Base-by-base conservation (phyloP, 352 stramenopile genomes). In the Pythium biforme region DNA sequence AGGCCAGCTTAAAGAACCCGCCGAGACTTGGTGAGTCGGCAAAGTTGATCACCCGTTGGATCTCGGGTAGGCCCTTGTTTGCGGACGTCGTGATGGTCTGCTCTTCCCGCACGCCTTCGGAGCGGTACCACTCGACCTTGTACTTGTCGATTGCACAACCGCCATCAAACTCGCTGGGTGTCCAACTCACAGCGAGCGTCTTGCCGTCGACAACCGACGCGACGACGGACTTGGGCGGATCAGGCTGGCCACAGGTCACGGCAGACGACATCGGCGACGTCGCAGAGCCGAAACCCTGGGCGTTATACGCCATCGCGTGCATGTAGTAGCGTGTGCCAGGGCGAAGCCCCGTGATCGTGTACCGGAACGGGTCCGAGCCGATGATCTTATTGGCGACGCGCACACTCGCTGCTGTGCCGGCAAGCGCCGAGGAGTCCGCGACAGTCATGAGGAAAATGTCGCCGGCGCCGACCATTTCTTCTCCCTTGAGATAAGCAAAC, bases 401-500 rank as follows among this genome's bases (percentile, higher is more conserved):
- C 3, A 97, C 79, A 1, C 63, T 60, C 10, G 78, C 79, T 3
- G 74, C 85, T 0, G 85, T 80, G 11, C 92, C 94, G 7, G 64
- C 81, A 0, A 98, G 69, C 1, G 74, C 27, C 0, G 74, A 73
- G 8, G 58, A 20, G 52, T 89, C 72, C 17, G 79, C 61, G 0
- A 90, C 68, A 0, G 89, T 72, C 51, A 97, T 87, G 9, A 82
- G 76, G 49, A 92, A 88, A 31, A 96, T 90, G 64, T 98, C 96
- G 15, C 91, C 89, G 2, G 92, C 95, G 22, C 94, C 94, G 26
- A 97, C 86, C 57, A 95, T 79, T 59, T 97, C 88, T 70, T 98
- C 91, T 25, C 97, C 88, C 34, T 79, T 74, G 22, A 98, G 69
- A 48, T 98, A 94, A 0, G 94, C 96, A 55, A 99, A 98, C 17